Conservation (phyloP, 441 rosid genomes). For the Metrosideros polymorpha region DNA sequence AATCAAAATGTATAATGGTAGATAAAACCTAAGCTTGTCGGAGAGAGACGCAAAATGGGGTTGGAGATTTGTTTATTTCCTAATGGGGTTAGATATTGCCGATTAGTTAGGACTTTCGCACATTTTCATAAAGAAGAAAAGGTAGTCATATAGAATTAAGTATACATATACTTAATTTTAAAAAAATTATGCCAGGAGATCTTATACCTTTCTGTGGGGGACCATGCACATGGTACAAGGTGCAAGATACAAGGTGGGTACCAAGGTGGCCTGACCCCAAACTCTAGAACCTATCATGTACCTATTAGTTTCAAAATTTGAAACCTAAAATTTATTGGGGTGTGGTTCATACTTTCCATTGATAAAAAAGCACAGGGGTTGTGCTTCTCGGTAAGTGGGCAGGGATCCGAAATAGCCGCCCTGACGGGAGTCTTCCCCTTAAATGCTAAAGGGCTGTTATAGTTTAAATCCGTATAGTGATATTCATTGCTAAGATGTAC, state of each 20-base stretch:
- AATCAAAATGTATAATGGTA: not conserved
- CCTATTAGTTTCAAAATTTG: not conserved
- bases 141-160: not conserved
- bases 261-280: rapidly evolving
- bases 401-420: too few species aligned
- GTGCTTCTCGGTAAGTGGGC: too few species aligned
- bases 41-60: not conserved
- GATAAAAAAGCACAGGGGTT: too few species aligned
- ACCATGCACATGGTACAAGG: not conserved
- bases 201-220: not conserved
- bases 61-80: not conserved
- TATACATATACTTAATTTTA: not conserved
- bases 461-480: too few species aligned
- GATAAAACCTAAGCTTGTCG: not conserved
- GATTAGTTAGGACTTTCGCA: not conserved
- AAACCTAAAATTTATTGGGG: too few species aligned
- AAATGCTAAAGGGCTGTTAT: too few species aligned
- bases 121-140: not conserved
- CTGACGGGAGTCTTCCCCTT: too few species aligned
- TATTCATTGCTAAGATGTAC: too few species aligned
- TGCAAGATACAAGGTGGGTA: too few species aligned
- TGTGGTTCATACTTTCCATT: too few species aligned
- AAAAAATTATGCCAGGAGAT: not conserved
- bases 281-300: rapidly evolving
- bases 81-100: not conserved